Conservation (phyloP, 2,329 filamentous ascomycete genomes). For the Periconia digitata region DNA sequence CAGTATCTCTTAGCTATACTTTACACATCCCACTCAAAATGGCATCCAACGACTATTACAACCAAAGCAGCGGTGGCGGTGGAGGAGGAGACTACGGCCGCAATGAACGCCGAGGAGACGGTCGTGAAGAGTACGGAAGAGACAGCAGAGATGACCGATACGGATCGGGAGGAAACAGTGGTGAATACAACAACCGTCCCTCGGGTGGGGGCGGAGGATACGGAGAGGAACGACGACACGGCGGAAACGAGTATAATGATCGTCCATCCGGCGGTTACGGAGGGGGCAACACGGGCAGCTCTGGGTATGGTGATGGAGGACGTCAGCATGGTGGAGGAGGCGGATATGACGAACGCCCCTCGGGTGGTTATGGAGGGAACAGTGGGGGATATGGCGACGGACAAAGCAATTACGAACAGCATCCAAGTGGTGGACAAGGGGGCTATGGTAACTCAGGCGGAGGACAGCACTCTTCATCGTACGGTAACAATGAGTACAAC, state of each 20-base stretch:
- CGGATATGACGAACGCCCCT: conserved; percentile 16
- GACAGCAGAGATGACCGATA: conserved; percentile 3
- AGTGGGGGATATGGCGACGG: not conserved
- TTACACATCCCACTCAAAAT: conserved; percentile 1
- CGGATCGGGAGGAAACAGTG: conserved; percentile 13
- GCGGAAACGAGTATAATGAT: conserved; percentile 6
- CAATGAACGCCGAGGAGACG: conserved; percentile 18
- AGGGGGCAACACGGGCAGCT: conserved; percentile 4
- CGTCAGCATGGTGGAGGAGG: conserved; percentile 7
- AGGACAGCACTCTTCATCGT: not conserved
- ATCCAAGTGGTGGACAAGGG: conserved; percentile 7
- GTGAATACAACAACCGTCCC: conserved; percentile 1
- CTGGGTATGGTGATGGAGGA: conserved; percentile 1
- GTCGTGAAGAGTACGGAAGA: conserved; percentile 8
- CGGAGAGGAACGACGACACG: no score
- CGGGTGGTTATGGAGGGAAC: conserved; percentile 9
- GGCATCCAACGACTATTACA: conserved; percentile 21
- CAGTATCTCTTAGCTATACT: not conserved
- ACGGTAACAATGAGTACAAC: conserved; percentile 3
- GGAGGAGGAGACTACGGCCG: conserved; percentile 14
- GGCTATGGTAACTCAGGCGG: conserved; percentile 2
- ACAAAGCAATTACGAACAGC: conserved; percentile 5
- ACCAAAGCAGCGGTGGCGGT: conserved; percentile 6
- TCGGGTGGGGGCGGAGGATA: conserved; percentile 11
- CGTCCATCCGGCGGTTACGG: conserved; percentile 9